A percentile compares a stretch with the other conserved stretches of the same genome.
These are phyloP conservation scores for Rubia balearica DNA, from an alignment of 305 asterid genomes.

Conservation along the genomic window DNA sequence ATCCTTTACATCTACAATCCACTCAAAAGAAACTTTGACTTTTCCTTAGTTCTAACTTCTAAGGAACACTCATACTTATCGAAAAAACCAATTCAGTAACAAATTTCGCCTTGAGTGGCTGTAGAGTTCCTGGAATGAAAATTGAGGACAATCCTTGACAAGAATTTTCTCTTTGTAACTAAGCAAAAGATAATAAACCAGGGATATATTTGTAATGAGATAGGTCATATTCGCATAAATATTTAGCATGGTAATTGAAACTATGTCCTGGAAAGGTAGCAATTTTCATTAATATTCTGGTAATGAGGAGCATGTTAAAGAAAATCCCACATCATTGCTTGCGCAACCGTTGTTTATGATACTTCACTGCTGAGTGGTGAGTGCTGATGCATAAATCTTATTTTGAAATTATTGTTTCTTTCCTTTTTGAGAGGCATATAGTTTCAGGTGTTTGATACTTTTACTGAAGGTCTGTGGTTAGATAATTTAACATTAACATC, in stretches of 20 bases:
- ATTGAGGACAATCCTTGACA: neutral
- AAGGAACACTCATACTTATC: neutral
- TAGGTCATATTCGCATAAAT: neutral
- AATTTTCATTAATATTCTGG: too few relatives aligned
- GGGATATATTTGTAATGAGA: neutral
- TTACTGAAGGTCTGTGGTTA: neutral
- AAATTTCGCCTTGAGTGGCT: neutral
- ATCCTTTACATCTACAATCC: neutral
- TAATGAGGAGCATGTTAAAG: too few relatives aligned
- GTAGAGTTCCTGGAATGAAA: neutral
- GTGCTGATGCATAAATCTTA: neutral
- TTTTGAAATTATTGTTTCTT: neutral
- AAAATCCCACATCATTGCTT: too few relatives aligned
- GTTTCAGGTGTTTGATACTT: neutral
- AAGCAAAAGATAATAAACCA: neutral
- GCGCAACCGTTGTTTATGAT: neutral
- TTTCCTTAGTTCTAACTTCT: neutral
- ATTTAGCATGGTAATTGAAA: neutral
- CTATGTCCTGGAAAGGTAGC: too few relatives aligned
- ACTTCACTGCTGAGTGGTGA: neutral
- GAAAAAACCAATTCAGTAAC: neutral
- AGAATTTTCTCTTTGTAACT: neutral
- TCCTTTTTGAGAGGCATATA: neutral
- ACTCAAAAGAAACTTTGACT: neutral
- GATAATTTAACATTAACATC: slow-evolving; percentile 1